Evolutionary conservation across 306 rosid species (phyloP).

Genomic region (Trifolium dubium): DNA sequence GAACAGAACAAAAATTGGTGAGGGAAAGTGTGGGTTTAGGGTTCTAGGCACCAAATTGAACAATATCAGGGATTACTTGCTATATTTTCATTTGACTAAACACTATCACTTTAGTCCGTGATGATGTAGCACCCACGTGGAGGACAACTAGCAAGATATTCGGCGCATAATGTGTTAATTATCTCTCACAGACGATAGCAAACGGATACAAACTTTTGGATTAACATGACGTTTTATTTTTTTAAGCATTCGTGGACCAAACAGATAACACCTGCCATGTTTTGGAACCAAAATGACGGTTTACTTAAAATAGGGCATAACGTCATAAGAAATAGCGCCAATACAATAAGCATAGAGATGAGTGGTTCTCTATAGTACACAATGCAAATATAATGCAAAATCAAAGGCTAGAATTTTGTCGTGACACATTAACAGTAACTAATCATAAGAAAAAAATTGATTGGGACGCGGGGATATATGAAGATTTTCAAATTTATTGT

Average conservation of each 20-base stretch:
- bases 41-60: too few relatives aligned
- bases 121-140: background rate
- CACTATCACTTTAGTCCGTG: background rate
- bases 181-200: background rate
- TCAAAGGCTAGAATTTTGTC: background rate
- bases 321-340: slow-evolving; percentile 11
- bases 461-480: background rate
- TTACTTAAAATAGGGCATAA: background rate
- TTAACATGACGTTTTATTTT: background rate
- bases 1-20: too few relatives aligned
- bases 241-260: background rate
- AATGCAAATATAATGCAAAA: background rate
- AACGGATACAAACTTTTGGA: background rate
- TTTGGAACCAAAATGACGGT: background rate
- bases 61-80: background rate
- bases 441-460: background rate
- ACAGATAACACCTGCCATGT: background rate
- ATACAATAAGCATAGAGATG: slow-evolving; percentile 22
- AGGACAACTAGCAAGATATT: background rate
- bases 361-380: background rate
- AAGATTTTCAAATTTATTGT: background rate
- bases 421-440: background rate
- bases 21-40: too few relatives aligned
- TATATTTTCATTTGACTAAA: background rate
- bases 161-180: background rate